These are phyloP conservation scores for Alternaria triticina DNA, from an alignment of 2,329 filamentous ascomycete species.

Conservation along the genomic window DNA sequence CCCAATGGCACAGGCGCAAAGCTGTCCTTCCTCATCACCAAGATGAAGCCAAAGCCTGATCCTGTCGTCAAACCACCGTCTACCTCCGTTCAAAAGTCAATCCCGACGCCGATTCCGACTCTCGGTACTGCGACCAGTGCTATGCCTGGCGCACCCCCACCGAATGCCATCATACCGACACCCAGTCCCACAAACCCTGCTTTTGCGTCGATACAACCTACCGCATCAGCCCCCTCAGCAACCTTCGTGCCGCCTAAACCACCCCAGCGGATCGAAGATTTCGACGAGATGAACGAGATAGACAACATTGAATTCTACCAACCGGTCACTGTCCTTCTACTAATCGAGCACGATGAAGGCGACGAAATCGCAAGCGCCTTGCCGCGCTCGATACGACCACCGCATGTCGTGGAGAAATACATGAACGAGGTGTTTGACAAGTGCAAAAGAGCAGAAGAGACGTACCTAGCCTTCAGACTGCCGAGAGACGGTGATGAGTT, in stretches of 20 bases:
- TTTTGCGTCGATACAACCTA: conserved; percentile 21
- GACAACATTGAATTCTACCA: conserved; percentile 64
- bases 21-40: conserved; percentile 78
- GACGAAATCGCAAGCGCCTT: conserved; percentile 57
- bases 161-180: conserved; percentile 5
- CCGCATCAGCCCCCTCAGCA: conserved; percentile 12
- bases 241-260: conserved; percentile 37
- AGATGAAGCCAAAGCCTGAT: conserved; percentile 59
- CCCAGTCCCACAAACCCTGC: conserved; percentile 10
- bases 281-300: conserved; percentile 55
- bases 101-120: background rate
- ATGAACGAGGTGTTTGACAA: conserved; percentile 59
- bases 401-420: conserved; percentile 46
- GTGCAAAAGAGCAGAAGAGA: conserved; percentile 61
- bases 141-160: conserved; percentile 11
- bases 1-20: conserved; percentile 67
- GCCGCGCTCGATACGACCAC: conserved; percentile 60
- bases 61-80: conserved; percentile 48
- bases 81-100: conserved; percentile 36
- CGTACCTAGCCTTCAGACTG: conserved; percentile 62
- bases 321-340: conserved; percentile 70
- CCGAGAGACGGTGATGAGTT: conserved; percentile 50
- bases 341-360: conserved; percentile 58
- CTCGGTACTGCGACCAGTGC: conserved; percentile 5
- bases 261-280: conserved; percentile 44